phyloP scores from a whole-genome alignment of 345 rosid species.

The Crucihimalaya himalaica region DNA sequence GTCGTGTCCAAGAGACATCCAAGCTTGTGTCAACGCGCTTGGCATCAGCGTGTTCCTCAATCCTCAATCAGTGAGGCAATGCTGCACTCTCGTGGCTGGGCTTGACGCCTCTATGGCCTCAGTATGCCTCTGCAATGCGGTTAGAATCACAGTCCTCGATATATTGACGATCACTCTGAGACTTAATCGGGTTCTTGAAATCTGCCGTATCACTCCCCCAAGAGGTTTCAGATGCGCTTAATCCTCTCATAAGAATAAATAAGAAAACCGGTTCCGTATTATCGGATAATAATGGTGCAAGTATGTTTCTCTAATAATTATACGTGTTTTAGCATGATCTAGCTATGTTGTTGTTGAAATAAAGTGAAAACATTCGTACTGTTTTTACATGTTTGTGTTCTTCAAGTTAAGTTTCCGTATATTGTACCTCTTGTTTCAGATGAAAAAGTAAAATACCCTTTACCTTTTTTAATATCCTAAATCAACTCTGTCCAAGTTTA shows the following conservation, averaged over 20 bases:
- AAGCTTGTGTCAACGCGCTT: not conserved
- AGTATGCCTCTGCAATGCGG: constrained; percentile 2
- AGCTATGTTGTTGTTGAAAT: not conserved
- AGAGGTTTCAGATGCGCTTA: not conserved
- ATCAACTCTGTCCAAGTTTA: too few species aligned
- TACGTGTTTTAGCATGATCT: too few species aligned
- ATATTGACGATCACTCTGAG: not conserved
- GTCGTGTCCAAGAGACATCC: not conserved
- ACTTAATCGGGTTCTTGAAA: not conserved
- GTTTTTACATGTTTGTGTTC: not conserved
- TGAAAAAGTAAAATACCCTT: not conserved
- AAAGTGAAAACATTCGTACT: not conserved
- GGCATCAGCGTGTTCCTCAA: too few species aligned
- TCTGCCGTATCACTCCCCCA: not conserved
- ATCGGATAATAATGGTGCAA: not conserved
- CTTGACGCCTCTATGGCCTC: not conserved
- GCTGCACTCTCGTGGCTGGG: constrained; percentile 1
- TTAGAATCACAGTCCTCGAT: not conserved
- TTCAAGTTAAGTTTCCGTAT: not conserved
- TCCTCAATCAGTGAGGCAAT: not conserved
- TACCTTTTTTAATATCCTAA: not conserved
- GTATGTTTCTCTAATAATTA: not conserved
- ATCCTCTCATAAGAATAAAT: not conserved
- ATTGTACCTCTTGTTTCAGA: not conserved
- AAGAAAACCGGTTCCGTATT: not conserved